Base-by-base conservation (phyloP, 768 basidiomycete genomes). In the Gelatoporia subvermispora region DNA sequence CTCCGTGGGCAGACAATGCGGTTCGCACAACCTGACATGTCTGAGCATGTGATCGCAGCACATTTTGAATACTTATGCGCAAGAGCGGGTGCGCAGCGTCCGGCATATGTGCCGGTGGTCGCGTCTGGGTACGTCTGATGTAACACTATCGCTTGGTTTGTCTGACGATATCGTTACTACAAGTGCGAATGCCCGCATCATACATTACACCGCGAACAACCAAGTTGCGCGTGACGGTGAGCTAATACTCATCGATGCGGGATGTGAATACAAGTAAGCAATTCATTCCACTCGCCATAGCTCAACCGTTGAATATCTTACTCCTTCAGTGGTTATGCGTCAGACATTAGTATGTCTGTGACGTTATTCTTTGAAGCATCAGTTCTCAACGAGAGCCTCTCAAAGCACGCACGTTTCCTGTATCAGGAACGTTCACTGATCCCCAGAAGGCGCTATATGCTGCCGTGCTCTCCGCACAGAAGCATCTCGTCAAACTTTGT, bases 51-150 rank as follows among this genome's bases (percentile, higher is more conserved):
- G 16, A 66, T 88, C 8, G 83, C 77, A 0, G 88, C 94, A 4
- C 88, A 93, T 61, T 97, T 98, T 61, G 88, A 95, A 66, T 96
- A 96, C 60, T 57, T 86, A 1, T 94, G 93, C 59, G 76, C 81
- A 3, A 72, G 90, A 37, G 71, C 72, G 15, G 96, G 96, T 18
- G 77, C 90, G 11, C 85, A 92, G 59, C 78, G 94, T 35, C 79
- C 83, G 41, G 94, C 96, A n/a, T 99, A 99, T 62, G 94, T 99
- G 1, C 96, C 96, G 11, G 96, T 99, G 4, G 90, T 97, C 28
- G 95, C 92, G 4, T 93, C 92, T 1, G 96, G 96, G 88, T 89
- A 65, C 52, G 77, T 57, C 18, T 31, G 4, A n/a, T 40, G 28
- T 11, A n/a, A 5, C 18, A 4, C 31, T n/a, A 25, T 44, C 17